These are phyloP conservation scores for Lipomyces orientalis DNA, from an alignment of 805 yeast species.

Conservation along the genomic window DNA sequence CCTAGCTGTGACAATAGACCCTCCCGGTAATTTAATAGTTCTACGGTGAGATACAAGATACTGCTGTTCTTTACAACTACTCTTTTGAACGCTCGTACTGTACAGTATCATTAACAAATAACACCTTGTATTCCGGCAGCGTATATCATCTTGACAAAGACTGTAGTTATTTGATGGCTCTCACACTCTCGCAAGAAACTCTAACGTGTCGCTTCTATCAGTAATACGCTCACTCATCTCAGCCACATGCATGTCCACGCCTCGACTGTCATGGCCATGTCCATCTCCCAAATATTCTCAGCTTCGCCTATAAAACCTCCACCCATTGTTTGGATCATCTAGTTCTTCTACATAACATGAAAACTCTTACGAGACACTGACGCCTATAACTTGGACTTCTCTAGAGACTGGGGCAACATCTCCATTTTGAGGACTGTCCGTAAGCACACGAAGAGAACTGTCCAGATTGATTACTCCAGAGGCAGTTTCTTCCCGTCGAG, in stretches of 20 bases:
- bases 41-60: not conserved
- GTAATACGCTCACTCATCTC: conserved; percentile 58
- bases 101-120: not conserved
- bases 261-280: conserved; percentile 69
- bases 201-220: conserved; percentile 55
- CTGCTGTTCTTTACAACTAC: not conserved
- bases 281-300: conserved; percentile 47
- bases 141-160: not conserved
- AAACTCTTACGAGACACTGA: not conserved
- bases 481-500: not conserved
- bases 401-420: not conserved
- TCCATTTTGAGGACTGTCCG: conserved; percentile 8
- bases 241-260: conserved; percentile 68
- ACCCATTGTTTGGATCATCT: not conserved
- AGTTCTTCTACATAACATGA: not conserved
- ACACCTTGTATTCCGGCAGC: not conserved
- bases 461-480: not conserved
- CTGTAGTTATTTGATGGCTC: conserved; percentile 54
- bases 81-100: not conserved
- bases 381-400: not conserved
- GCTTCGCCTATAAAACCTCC: not conserved
- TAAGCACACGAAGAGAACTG: conserved; percentile 1
- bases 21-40: not conserved
- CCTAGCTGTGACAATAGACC: not conserved
- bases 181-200: conserved; percentile 56